A percentile compares a stretch with the other conserved stretches of the same genome.
Conservation (phyloP, 768 basidiomycete species). For the Dendrothele bispora region DNA sequence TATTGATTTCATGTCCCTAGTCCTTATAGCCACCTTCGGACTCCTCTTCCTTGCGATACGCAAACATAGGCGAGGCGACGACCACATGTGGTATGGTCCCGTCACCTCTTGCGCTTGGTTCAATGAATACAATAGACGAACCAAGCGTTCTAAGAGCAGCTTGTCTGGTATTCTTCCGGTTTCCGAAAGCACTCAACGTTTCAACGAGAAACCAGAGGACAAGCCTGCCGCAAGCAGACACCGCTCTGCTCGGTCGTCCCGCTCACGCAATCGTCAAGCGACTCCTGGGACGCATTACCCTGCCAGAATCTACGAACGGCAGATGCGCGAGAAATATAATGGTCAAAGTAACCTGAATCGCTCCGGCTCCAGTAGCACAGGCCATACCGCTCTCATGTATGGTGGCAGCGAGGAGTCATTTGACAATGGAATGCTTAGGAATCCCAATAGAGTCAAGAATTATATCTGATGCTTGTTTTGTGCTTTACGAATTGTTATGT, state of each 20-base stretch:
- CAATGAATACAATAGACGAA: constrained; percentile 45
- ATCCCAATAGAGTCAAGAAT: constrained; percentile 31
- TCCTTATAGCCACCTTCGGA: constrained; percentile 36
- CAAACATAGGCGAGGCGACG: constrained; percentile 44
- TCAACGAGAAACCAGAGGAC: constrained; percentile 7
- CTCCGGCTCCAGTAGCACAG: too few species aligned
- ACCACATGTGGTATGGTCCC: constrained; percentile 67
- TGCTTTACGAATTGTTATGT: neutral
- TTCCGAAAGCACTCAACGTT: constrained; percentile 7
- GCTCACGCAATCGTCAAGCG: neutral
- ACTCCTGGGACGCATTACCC: constrained; percentile 4
- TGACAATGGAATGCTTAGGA: constrained; percentile 43
- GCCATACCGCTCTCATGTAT: too few species aligned
- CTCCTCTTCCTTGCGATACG: constrained; percentile 41
- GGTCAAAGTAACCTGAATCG: neutral
- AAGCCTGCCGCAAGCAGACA: neutral
- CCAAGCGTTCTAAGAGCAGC: constrained; percentile 34
- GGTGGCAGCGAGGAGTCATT: too few species aligned
- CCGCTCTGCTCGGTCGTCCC: too few species aligned
- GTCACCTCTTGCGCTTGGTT: constrained; percentile 78
- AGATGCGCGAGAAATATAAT: constrained; percentile 1
- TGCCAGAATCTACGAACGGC: constrained; percentile 4
- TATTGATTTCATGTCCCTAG: constrained; percentile 22
- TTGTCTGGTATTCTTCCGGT: constrained; percentile 39
- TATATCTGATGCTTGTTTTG: neutral